These are phyloP conservation scores for Urtica urens DNA, from an alignment of 306 rosid genomes.

Conservation along the genomic window DNA sequence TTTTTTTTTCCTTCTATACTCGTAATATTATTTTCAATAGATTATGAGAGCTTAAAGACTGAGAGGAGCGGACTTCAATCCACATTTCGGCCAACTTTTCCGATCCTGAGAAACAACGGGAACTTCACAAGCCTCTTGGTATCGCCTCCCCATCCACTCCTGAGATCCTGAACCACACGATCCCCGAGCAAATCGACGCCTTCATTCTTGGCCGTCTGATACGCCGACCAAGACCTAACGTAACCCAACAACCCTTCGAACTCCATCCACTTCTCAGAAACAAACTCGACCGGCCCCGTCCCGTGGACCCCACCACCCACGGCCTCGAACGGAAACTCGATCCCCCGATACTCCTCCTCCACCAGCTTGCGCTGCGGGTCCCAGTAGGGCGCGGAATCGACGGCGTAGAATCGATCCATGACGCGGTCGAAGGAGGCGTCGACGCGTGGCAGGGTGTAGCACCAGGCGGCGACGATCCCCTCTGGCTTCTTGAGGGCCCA, in stretches of 20 bases:
- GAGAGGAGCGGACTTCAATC: too few species aligned
- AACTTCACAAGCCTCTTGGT: slow-evolving; percentile 32
- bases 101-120: slow-evolving; percentile 57
- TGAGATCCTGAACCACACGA: slow-evolving; percentile 32
- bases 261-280: slow-evolving; percentile 31
- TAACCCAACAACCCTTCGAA: slow-evolving; percentile 39
- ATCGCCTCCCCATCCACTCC: slow-evolving; percentile 45
- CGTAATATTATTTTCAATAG: too few species aligned
- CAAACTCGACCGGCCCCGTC: slow-evolving; percentile 66
- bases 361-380: slow-evolving; percentile 36
- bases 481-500: slow-evolving; percentile 56
- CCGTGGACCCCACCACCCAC: slow-evolving; percentile 44
- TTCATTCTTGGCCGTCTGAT: slow-evolving; percentile 55
- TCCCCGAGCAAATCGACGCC: slow-evolving; percentile 56
- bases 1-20: too few species aligned
- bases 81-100: slow-evolving; percentile 28
- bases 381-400: slow-evolving; percentile 33
- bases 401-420: slow-evolving; percentile 20
- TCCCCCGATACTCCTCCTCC: slow-evolving; percentile 32
- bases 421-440: slow-evolving; percentile 23
- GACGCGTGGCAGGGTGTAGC: slow-evolving; percentile 46
- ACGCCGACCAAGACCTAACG: slow-evolving; percentile 61
- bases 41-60: too few species aligned
- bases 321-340: slow-evolving; percentile 65
- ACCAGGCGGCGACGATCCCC: slow-evolving; percentile 70